These are phyloP conservation scores for Nicotiana obtusifolia DNA, from an alignment of 257 asterid genomes.

Conservation along the genomic window DNA sequence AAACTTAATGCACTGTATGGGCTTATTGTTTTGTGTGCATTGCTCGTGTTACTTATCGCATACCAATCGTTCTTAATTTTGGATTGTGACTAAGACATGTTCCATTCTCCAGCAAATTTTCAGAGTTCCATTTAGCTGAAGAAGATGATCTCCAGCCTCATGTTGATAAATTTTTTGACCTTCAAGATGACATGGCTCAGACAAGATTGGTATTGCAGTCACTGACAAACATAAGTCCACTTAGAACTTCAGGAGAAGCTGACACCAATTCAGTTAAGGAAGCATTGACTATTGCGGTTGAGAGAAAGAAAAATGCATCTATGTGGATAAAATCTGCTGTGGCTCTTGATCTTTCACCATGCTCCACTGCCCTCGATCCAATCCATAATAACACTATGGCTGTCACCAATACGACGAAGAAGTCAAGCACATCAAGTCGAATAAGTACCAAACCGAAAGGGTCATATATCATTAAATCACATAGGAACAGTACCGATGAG, in stretches of 20 bases:
- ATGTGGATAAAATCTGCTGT: conserved; percentile 67
- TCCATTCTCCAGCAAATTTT: conserved; percentile 42
- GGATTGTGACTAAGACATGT: background rate
- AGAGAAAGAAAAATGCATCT: conserved; percentile 49
- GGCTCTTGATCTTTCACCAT: conserved; percentile 54
- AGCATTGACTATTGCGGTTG: conserved; percentile 36
- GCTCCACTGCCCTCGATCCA: conserved; percentile 17
- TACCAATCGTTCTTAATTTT: too few relatives aligned
- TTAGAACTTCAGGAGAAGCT: conserved; percentile 29
- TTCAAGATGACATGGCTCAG: conserved; percentile 42
- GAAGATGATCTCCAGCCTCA: conserved; percentile 49
- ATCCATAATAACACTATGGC: conserved; percentile 13
- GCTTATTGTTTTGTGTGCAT: background rate
- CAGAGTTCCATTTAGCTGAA: conserved; percentile 45
- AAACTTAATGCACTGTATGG: background rate
- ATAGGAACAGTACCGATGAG: conserved; percentile 19
- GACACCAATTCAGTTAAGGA: conserved; percentile 46
- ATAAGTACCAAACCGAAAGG: conserved; percentile 27
- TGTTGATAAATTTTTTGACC: conserved; percentile 51
- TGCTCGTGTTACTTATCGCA: background rate
- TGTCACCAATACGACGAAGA: conserved; percentile 18
- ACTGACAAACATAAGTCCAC: conserved; percentile 40
- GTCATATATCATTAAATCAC: conserved; percentile 19
- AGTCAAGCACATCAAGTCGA: conserved; percentile 11
- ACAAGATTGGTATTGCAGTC: conserved; percentile 52